Evolutionary conservation across 441 rosid species (phyloP), one percentile per base, ranked within the genome.

Genomic region (Sinapis alba): DNA sequence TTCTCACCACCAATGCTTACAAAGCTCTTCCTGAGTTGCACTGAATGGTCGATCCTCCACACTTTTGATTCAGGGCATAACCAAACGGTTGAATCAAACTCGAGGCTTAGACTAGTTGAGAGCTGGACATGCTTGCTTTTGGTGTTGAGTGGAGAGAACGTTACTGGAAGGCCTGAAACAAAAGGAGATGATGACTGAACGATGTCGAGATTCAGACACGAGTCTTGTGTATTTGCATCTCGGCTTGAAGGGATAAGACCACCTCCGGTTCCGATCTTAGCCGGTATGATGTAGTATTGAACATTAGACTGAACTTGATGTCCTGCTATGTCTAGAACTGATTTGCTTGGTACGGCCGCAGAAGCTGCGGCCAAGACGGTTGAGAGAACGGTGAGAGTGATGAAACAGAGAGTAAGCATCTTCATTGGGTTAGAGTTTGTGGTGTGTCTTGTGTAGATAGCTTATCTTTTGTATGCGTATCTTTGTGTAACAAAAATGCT

Each of bases 221-320:
- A 69, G 66, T 76, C 72, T 1, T 71, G 23, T 32, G 76, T 24
- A 57, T 16, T 77, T 43, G 2, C 27, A 19, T 77, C n/a, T 47
- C 72, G 43, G 57, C 8, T 71, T 20, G 72, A 65, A 43, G 76
- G 76, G 27, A 71, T 18, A 65, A 71, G 67, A 65, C 72, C 76
- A 59, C 80, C 76, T 71, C 80, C 80, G n/a, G 76, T 23, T 58
- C 72, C 76, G 11, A 21, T 77, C 13, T 77, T 77, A 30, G 76
- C 80, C 23, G 76, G 80, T 71, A 76, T 21, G 28, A 76, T 70
- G 80, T 70, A 76, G 45, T 76, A 76, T 41, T 65, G 75, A 67
- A 24, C 56, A 16, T 65, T 34, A 27, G 72, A 34, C 30, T 41
- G 62, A 34, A 77, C 72, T 11, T 72, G 62, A 8, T 47, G 76